Percentiles rank a stretch among this genome's conserved stretches.
Conservation (phyloP, 208 protist species). For the Acanthamoeba healyi region DNA sequence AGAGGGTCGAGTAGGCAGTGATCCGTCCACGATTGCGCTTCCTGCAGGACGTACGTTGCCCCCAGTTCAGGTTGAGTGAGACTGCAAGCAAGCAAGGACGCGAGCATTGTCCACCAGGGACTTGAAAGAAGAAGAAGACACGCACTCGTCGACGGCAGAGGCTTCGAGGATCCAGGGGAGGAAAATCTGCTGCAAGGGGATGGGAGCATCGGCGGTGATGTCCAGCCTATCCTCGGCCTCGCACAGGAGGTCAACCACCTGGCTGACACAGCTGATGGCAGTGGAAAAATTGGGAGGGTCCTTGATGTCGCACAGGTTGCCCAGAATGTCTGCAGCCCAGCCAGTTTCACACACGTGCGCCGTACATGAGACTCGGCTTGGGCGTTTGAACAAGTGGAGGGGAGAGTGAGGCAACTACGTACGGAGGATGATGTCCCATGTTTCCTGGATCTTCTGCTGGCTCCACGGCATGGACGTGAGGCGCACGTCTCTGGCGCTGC, state of each 20-base stretch:
- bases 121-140: not conserved
- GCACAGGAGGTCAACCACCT: slow-evolving; percentile 51
- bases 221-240: slow-evolving; percentile 70
- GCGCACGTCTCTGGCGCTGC: not conserved
- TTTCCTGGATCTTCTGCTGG: slow-evolving; percentile 11
- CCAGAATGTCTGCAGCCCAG: slow-evolving; percentile 41
- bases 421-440: slow-evolving; percentile 71
- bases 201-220: slow-evolving; percentile 34
- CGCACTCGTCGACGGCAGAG: slow-evolving; percentile 58
- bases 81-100: not conserved
- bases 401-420: not conserved
- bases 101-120: not conserved
- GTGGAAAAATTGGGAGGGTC: slow-evolving; percentile 68
- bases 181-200: slow-evolving; percentile 59
- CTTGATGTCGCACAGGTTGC: slow-evolving; percentile 68
- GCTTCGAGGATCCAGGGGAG: slow-evolving; percentile 75
- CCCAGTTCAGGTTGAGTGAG: not conserved
- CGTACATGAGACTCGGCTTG: no score
- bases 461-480: slow-evolving; percentile 45
- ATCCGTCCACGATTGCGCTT: slow-evolving; percentile 67
- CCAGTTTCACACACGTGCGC: not conserved
- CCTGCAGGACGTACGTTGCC: not conserved
- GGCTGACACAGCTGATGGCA: slow-evolving; percentile 51
- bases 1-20: slow-evolving; percentile 71
- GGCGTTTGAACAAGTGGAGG: no score